Percentiles rank a stretch among this genome's conserved stretches.
These are phyloP conservation scores for Hypoxylon rubiginosum DNA, from an alignment of 2,329 filamentous ascomycete genomes.

Conservation along the genomic window DNA sequence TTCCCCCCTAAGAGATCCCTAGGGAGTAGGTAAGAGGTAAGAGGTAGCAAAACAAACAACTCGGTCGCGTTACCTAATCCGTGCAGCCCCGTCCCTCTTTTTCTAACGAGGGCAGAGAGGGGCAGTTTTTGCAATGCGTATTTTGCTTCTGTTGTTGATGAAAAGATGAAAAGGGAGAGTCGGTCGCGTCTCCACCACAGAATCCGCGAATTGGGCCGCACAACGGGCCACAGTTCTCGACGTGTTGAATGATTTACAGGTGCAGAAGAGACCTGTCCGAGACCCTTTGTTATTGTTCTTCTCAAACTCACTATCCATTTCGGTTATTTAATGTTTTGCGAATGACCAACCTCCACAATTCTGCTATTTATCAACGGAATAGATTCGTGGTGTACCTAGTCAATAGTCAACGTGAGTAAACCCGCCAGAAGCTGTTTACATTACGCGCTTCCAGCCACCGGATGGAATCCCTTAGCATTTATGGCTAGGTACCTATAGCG, in stretches of 20 bases:
- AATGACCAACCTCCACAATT: conserved; percentile 38
- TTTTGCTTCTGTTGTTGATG: conserved; percentile 25
- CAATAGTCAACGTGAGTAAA: conserved; percentile 9
- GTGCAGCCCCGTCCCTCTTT: background rate
- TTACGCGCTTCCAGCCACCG: conserved; percentile 41
- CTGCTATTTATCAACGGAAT: conserved; percentile 11
- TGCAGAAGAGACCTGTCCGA: conserved; percentile 29
- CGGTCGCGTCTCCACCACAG: conserved; percentile 29
- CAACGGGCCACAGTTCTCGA: conserved; percentile 30
- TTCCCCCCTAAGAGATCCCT: conserved; percentile 25
- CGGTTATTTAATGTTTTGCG: conserved; percentile 24
- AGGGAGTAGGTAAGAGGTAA: background rate
- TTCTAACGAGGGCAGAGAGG: conserved; percentile 31
- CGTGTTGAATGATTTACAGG: conserved; percentile 43
- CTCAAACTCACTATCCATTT: conserved; percentile 37
- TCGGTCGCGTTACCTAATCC: conserved; percentile 32
- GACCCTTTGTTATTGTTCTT: conserved; percentile 44
- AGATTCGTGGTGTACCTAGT: too few species aligned
- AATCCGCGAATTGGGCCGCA: conserved; percentile 35
- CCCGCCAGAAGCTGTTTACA: conserved; percentile 28
- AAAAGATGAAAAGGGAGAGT: conserved; percentile 14
- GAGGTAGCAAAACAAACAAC: conserved; percentile 41
- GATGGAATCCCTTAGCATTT: conserved; percentile 24
- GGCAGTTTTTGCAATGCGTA: conserved; percentile 28
- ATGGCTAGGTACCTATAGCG: conserved; percentile 2